Evolutionary conservation across 768 basidiomycete genomes (phyloP).

Genomic region (Megacollybia marginata): DNA sequence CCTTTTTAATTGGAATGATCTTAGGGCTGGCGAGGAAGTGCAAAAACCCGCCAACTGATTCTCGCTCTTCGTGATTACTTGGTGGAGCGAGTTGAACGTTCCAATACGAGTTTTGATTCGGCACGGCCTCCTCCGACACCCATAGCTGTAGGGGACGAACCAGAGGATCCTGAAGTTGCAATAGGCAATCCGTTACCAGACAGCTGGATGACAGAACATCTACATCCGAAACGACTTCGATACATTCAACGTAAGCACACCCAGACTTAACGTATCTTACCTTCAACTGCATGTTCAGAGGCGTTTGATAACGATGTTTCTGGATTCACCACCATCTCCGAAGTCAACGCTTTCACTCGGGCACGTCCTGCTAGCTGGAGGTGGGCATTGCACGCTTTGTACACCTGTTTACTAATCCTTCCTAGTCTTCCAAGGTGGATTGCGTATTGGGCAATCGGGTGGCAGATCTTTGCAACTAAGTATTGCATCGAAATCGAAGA

Average conservation of each 20-base stretch:
- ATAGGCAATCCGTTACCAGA: slow-evolving; percentile 4
- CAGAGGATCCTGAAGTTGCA: slow-evolving; percentile 1
- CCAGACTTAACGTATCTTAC: not conserved
- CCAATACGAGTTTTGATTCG: not conserved
- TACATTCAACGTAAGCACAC: slow-evolving; percentile 4
- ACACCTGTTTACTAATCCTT: not conserved
- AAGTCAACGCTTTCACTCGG: slow-evolving; percentile 5
- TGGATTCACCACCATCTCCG: slow-evolving; percentile 5
- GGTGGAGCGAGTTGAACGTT: slow-evolving; percentile 3
- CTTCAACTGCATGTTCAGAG: not conserved
- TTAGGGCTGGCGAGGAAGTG: slow-evolving; percentile 5
- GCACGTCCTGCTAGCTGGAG: slow-evolving; percentile 2
- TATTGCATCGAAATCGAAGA: slow-evolving; percentile 8
- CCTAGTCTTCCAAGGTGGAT: slow-evolving; percentile 9
- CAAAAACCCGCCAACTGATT: slow-evolving; percentile 5
- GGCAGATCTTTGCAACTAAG: slow-evolving; percentile 9
- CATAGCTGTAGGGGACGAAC: not conserved
- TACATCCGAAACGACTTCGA: slow-evolving; percentile 4
- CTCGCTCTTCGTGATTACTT: slow-evolving; percentile 4
- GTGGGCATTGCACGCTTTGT: not conserved
- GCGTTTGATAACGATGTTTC: slow-evolving; percentile 4
- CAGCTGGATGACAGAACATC: slow-evolving; percentile 4
- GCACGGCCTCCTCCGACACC: not conserved
- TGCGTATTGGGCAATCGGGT: slow-evolving; percentile 8
- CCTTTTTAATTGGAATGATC: no score